Conservation (phyloP, 2,329 filamentous ascomycete genomes). For the Botrytis fabae region DNA sequence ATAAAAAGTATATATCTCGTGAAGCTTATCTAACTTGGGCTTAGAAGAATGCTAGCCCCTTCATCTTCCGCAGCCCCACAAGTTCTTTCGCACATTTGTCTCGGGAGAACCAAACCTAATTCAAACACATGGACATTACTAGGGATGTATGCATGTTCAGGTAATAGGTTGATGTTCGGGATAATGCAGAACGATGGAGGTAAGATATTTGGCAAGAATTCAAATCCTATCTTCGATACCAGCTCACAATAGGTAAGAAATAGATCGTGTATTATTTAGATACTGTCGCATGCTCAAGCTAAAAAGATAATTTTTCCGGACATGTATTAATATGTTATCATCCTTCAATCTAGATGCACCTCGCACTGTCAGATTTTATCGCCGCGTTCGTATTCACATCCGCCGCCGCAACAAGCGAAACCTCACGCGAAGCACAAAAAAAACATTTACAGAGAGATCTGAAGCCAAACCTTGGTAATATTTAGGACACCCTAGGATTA, state of each 20-base stretch:
- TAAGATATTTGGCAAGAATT: background rate
- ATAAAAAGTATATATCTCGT: background rate
- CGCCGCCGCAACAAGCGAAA: conserved; percentile 22
- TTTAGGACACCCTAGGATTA: conserved; percentile 2
- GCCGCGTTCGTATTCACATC: conserved; percentile 23
- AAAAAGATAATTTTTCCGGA: conserved; percentile 17
- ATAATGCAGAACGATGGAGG: background rate
- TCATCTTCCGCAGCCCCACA: conserved; percentile 20
- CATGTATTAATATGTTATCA: conserved; percentile 17
- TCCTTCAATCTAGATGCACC: conserved; percentile 17
- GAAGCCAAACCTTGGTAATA: conserved; percentile 3
- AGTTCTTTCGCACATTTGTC: conserved; percentile 11
- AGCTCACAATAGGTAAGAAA: background rate
- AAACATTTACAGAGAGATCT: background rate
- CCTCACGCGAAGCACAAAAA: background rate
- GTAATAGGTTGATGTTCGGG: conserved; percentile 2
- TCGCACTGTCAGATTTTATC: conserved; percentile 18
- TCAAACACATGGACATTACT: background rate
- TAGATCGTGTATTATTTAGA: conserved; percentile 19
- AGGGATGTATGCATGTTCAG: background rate
- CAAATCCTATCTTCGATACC: conserved; percentile 4
- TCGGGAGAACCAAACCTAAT: conserved; percentile 12
- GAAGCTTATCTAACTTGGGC: conserved; percentile 12
- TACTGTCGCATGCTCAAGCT: background rate
- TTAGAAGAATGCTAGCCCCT: background rate